Percentiles rank a stretch among this genome's conserved stretches.
phyloP scores from a whole-genome alignment of 257 asterid genomes.

The Prunella vulgaris region DNA sequence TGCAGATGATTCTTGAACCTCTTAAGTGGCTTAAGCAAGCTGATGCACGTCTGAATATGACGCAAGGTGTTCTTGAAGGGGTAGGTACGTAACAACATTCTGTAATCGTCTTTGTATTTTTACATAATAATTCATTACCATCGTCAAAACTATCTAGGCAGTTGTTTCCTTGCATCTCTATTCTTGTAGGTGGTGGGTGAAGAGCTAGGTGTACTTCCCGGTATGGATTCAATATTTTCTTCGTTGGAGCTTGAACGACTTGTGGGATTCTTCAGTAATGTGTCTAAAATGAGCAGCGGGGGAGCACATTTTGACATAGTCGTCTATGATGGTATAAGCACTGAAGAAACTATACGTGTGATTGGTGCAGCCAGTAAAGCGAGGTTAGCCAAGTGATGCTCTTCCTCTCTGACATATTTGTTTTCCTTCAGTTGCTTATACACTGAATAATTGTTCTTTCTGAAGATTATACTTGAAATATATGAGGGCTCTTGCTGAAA shows the following conservation, averaged over 20 bases:
- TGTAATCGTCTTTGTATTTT: background rate
- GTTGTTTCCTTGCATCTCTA: slow-evolving; percentile 26
- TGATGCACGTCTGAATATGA: slow-evolving; percentile 78
- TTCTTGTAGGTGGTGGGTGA: slow-evolving; percentile 78
- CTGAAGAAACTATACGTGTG: slow-evolving; percentile 86
- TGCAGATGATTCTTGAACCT: slow-evolving; percentile 94
- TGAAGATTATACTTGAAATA: slow-evolving; percentile 79
- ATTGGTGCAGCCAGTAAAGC: slow-evolving; percentile 81
- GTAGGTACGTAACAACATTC: slow-evolving; percentile 58
- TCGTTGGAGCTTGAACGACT: slow-evolving; percentile 65
- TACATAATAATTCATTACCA: background rate
- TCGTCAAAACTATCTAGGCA: background rate
- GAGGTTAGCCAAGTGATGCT: slow-evolving; percentile 38
- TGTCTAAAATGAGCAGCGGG: slow-evolving; percentile 29
- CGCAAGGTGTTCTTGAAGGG: slow-evolving; percentile 98
- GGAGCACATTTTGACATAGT: slow-evolving; percentile 54
- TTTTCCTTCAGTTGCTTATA: slow-evolving; percentile 1
- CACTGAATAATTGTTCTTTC: slow-evolving; percentile 6
- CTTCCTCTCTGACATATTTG: background rate
- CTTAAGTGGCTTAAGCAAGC: slow-evolving; percentile 83
- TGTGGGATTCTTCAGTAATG: slow-evolving; percentile 42
- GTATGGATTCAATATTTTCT: slow-evolving; percentile 95
- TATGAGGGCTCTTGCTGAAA: slow-evolving; percentile 70
- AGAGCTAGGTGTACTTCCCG: slow-evolving; percentile 97
- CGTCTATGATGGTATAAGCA: slow-evolving; percentile 75